Evolutionary conservation across 108 stramenopile species (phyloP), one percentile per base, ranked within the genome.

Genomic region (Mediolabrus comicus): DNA sequence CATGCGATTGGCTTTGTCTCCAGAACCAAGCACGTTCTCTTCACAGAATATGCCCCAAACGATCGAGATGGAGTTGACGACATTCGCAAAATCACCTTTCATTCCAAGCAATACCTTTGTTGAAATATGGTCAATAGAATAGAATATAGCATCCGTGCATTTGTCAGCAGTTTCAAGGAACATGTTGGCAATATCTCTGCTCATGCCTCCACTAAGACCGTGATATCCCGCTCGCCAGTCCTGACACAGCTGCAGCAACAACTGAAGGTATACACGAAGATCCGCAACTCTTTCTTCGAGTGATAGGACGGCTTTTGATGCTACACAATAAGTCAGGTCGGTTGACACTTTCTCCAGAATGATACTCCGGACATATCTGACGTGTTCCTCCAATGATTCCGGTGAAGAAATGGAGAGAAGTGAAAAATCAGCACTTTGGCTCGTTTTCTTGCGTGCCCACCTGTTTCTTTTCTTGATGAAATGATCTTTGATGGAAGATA

Each of bases 191-290:
- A 77, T 58, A 1, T 25, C 27, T 51, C 46, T 43, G 9, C 33
- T 26, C 35, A 77, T 77, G 2, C 76, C 58, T 19, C 76, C 76
- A 59, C 76, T 77, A 1, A 53, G 43, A 13, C 76, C 76, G 19
- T 39, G 35, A 26, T 59, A 77, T 6, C 64, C 70, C 33, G 71
- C 58, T 53, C 26, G 31, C 26, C 72, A 60, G 31, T 77, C 76
- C 30, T 49, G 22, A 28, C 76, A 72, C 5, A 77, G 28, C 53
- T 68, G 61, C 8, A 31, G 66, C 55, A 75, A 49, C 24, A 53
- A 33, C 33, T 68, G 35, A 16, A 61, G 26, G 54, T 63, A 30
- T 4, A 75, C 12, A 57, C 43, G 43, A 28, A 75, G 17, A 33
- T 34, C 25, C 22, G 61, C 22, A 11, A 17, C 62, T 19, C 58